These are phyloP conservation scores for Emericellopsis terricola DNA, from an alignment of 495 filamentous ascomycete genomes.

Conservation along the genomic window DNA sequence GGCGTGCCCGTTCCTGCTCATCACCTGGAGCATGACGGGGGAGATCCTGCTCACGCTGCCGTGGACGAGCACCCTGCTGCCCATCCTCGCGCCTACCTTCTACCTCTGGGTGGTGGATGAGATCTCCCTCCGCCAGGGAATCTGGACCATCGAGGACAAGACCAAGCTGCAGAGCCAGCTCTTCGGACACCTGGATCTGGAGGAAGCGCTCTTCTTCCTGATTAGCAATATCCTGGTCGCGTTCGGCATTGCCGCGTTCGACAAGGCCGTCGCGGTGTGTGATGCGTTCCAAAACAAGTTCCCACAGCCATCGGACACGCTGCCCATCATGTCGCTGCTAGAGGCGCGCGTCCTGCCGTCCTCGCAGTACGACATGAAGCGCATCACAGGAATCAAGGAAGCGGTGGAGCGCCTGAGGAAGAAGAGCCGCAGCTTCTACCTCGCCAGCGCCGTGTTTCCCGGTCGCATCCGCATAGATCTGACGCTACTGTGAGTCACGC, in stretches of 20 bases:
- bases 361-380: conserved; percentile 25
- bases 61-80: conserved; percentile 25
- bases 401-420: conserved; percentile 29
- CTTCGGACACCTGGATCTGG: conserved; percentile 45
- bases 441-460: conserved; percentile 44
- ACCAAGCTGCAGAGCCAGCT: conserved; percentile 40
- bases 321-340: conserved; percentile 26
- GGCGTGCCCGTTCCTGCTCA: conserved; percentile 40
- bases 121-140: conserved; percentile 38
- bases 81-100: conserved; percentile 40
- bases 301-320: conserved; percentile 15
- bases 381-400: conserved; percentile 34
- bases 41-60: conserved; percentile 40
- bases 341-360: conserved; percentile 24
- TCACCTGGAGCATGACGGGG: conserved; percentile 42
- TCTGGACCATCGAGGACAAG: conserved; percentile 43
- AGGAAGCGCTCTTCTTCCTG: conserved; percentile 54
- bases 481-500: conserved; percentile 29
- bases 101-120: conserved; percentile 53
- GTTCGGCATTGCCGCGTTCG: conserved; percentile 43
- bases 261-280: conserved; percentile 40
- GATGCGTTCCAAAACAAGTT: conserved; percentile 34
- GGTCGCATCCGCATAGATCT: conserved; percentile 47
- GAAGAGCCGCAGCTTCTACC: conserved; percentile 52
- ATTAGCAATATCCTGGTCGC: conserved; percentile 45